Evolutionary conservation across 2,329 filamentous ascomycete genomes (phyloP), one percentile per base, ranked within the genome.

Genomic region (Claviceps purpurea): DNA sequence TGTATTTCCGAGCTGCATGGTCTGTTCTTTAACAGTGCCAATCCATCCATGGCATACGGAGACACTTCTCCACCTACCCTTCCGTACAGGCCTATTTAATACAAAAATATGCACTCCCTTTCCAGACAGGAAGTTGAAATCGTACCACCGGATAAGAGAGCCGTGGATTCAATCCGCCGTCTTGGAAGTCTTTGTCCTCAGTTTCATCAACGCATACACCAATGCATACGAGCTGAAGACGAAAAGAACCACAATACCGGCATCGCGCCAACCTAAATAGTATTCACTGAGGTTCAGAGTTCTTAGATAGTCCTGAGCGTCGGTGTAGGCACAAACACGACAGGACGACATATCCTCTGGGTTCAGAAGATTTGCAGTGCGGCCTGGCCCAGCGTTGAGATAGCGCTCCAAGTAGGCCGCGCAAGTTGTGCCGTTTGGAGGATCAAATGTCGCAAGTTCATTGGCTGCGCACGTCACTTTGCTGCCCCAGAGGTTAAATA

Each of bases 241-340:
- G 56, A 83, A 82, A 5, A 79, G 65, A 1, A 74, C 75, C 2
- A 76, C 73, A 47, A 85, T 79, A 0, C 61, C 83, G 0, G 78
- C 78, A 63, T 87, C 73, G 48, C 84, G 73, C 84, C 84, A 87
- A 0, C 80, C 82, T 57, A 80, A 81, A 55, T 73, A 78, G 57
- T 84, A 79, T 4, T 79, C 71, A 1, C 70, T 69, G 7, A 87
- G 58, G 60, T 85, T 84, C 13, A 87, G 56, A 0, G 72, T 78
- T 2, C 64, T 58, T 2, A 87, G 62, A 56, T 83, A 87, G 53
- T 84, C 82, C 5, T 73, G 70, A 0, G 81, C 82, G 18, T 60
- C 65, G 1, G 63, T 64, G 61, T 79, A 87, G 55, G 79, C 70
- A 59, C 84, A 87, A 0, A 86, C 81, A 42, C 65, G 64, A 62